Conservation (phyloP, 805 yeast species). For the Saturnispora galanensis region DNA sequence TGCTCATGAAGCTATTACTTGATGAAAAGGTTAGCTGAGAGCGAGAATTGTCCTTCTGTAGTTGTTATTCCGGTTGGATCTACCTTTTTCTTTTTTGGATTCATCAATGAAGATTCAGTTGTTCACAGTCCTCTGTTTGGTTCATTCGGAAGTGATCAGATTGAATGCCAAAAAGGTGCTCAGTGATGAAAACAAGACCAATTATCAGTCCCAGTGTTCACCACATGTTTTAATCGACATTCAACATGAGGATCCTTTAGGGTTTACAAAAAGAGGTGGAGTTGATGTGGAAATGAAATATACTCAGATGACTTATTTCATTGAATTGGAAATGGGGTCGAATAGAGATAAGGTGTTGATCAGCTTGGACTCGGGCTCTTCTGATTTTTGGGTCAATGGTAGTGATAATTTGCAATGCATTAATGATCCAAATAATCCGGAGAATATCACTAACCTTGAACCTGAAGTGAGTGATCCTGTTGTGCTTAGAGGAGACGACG, state of each 20-base stretch:
- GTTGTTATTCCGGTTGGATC: no score
- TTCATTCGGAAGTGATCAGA: not conserved
- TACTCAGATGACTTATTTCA: constrained; percentile 25
- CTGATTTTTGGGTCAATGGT: constrained; percentile 52
- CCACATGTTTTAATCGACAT: constrained; percentile 1
- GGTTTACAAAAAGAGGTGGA: constrained; percentile 1
- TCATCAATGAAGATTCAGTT: no score
- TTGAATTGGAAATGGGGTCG: constrained; percentile 40
- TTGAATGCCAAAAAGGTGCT: not conserved
- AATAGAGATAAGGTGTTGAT: constrained; percentile 40
- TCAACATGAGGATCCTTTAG: not conserved
- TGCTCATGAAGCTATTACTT: not conserved
- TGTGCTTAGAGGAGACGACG: not conserved
- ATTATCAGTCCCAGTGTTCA: not conserved
- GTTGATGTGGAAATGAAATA: constrained; percentile 2
- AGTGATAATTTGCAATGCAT: constrained; percentile 5
- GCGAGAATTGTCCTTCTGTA: no score
- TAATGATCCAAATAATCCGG: not conserved
- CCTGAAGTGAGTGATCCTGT: not conserved
- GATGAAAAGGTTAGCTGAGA: no score
- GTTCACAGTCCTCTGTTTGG: no score
- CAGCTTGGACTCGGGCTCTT: constrained; percentile 57
- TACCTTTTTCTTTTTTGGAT: no score
- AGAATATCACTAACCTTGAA: no score
- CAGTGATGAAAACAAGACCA: not conserved